Evolutionary conservation across 345 rosid genomes (phyloP).

Genomic region (Hirschfeldia incana): DNA sequence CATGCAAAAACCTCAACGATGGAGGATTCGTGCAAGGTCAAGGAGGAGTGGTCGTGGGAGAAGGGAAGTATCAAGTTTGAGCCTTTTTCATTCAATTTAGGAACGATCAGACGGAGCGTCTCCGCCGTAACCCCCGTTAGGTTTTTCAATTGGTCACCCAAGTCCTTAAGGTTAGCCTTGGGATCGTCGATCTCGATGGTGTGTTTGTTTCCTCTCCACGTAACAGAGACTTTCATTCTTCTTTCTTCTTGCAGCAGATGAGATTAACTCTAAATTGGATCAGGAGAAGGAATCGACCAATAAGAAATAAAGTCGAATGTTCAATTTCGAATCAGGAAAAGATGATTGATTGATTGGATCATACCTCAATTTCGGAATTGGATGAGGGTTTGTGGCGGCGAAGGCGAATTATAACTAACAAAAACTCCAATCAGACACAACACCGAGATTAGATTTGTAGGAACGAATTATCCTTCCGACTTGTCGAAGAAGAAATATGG

Average conservation of each 20-base stretch:
- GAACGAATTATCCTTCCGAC: neutral
- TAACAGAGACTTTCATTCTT: conserved; percentile 43
- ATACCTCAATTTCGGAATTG: neutral
- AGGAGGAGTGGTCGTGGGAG: conserved; percentile 55
- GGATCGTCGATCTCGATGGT: conserved; percentile 52
- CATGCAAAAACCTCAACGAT: conserved; percentile 53
- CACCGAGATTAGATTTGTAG: neutral
- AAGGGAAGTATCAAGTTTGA: conserved; percentile 74
- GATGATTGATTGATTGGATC: neutral
- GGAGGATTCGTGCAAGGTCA: conserved; percentile 57
- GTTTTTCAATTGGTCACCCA: conserved; percentile 70
- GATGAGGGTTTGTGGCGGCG: neutral
- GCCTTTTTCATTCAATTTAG: conserved; percentile 55
- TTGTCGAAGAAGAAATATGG: neutral
- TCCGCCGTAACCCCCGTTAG: conserved; percentile 70
- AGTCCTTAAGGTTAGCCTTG: conserved; percentile 55
- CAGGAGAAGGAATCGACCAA: neutral
- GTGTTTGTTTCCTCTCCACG: conserved; percentile 80
- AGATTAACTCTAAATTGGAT: conserved; percentile 13
- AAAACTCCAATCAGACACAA: neutral
- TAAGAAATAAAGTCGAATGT: neutral
- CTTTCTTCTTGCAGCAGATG: conserved; percentile 16
- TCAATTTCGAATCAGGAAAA: neutral
- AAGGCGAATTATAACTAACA: neutral
- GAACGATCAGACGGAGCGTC: conserved; percentile 74